Evolutionary conservation across 139 green algal genomes (phyloP).

Genomic region (Chlamydomonas sphaeroides): DNA sequence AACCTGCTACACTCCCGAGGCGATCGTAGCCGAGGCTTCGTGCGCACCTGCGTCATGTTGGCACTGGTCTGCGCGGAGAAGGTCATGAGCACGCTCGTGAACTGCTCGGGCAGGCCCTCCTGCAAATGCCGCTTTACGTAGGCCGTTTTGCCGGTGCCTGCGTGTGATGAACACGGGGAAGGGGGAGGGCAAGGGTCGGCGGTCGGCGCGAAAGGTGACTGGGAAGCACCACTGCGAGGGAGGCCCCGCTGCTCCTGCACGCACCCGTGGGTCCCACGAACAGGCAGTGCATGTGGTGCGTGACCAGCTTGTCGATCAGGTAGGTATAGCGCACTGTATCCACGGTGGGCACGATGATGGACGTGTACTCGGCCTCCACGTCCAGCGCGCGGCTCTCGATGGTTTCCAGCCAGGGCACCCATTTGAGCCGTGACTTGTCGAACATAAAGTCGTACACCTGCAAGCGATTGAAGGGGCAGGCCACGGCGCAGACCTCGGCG

Average conservation of each 20-base stretch:
- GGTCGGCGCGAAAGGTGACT: no score
- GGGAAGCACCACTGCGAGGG: no score
- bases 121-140: constrained; percentile 65
- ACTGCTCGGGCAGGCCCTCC: constrained; percentile 38
- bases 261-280: constrained; percentile 75
- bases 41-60: constrained; percentile 75
- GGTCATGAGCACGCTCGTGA: constrained; percentile 59
- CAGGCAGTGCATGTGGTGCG: constrained; percentile 72
- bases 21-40: no score
- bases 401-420: constrained; percentile 77
- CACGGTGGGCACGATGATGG: constrained; percentile 82
- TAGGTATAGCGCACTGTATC: constrained; percentile 74
- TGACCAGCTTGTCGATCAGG: constrained; percentile 68
- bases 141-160: constrained; percentile 79
- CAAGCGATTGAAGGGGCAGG: no score
- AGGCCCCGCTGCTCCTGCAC: no score
- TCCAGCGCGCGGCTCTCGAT: constrained; percentile 48
- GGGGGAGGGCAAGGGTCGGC: no score
- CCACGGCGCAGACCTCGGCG: no score
- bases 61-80: constrained; percentile 82
- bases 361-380: constrained; percentile 69
- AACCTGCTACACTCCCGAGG: no score
- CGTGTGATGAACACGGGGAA: no score
- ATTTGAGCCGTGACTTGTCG: constrained; percentile 65
- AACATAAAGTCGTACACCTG: constrained; percentile 82